Evolutionary conservation across 106 monocot genomes (phyloP), one percentile per base, ranked within the genome.

Genomic region (Platanthera guangdongensis): DNA sequence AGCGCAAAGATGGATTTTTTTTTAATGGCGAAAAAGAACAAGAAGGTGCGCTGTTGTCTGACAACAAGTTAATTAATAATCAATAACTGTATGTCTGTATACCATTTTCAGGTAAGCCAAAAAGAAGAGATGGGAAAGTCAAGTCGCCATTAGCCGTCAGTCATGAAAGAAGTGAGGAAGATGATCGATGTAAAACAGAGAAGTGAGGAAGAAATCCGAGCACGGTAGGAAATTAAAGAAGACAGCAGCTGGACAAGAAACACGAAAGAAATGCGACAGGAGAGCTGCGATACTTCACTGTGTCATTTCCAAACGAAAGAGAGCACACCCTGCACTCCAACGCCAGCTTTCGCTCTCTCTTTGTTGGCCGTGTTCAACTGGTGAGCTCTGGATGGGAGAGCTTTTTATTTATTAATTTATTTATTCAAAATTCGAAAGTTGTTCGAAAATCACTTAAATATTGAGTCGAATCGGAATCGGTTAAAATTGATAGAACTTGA

Each of bases 141-240:
- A 70, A 70, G 70, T 51, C 51, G 16, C 72, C 72, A 25, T 50
- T 72, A 72, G 51, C 72, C 18, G 51, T 21, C 72, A 0, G 51
- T 21, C 72, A 0, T 22, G 19, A 51, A 72, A 47, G 9, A 22
- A 15, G 70, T 14, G 16, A 53, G 47, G 47, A 48, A 46, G 47
- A 48, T 15, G 70, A 70, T 25, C 25, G 0, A 25, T 15, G 16
- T 7, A n/a, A 48, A 70, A 70, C 8, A 48, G 45, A 14, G 25
- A 47, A 70, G 25, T 69, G 6, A 9, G 46, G 45, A 8, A 69
- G 14, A 7, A 69, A 39, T 12, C 46, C 46, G 46, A 39, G 10
- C 13, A 10, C 70, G 2, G 53, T 2, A 47, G n/a, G 16, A 48
- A 70, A 25, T 25, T 25, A 25, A 25, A 25, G 25, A 25, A 7